Evolutionary conservation across 1,284 basidiomycete species (phyloP), one percentile per base, ranked within the genome.

Genomic region (Athelia psychrophila): DNA sequence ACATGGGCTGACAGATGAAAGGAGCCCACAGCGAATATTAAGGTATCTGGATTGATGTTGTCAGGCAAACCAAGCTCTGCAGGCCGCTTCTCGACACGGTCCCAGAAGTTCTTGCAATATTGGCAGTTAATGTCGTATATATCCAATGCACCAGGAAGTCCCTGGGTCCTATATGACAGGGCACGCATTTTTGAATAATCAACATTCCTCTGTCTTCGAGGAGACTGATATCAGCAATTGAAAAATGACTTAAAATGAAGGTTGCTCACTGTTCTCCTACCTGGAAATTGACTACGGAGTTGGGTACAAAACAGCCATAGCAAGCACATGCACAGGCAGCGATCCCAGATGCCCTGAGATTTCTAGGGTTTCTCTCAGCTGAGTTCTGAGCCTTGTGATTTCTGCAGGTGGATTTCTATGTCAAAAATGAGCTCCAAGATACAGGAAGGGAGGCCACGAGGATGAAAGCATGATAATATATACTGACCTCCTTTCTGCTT

Each of bases 251-350:
- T 10, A 12, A 10, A 35, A 35, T 12, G n/a, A 12, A n/a, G 12
- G n/a, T n/a, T 30, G 49, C 53, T 15, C 36, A 63, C 58, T 48
- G n/a, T 12, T 63, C 54, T 3, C 62, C 60, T 27, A 50, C 51
- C 8, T 58, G 61, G 23, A 63, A 61, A 27, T 56, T 60, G 0
- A 57, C 57, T 20, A 56, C 50, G 1, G 51, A 54, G 30, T 60
- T 49, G 1, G 59, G 61, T 2, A 56, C 24, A 33, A 62, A 58
- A 22, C 50, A 59, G 0, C 57, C 57, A 50, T 63, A 61, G 4
- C 52, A n/a, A 5, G 49, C 52, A 52, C 59, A 62, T 0, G 56
- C 61, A 2, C 44, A 49, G 5, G 47, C 61, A 5, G 59, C 54
- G 12, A 59, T 57, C 0, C 61, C 51, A 1, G 55, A 57, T 0